These are phyloP conservation scores for Pyrenopolyporus hunteri DNA, from an alignment of 495 filamentous ascomycete genomes.

Conservation along the genomic window DNA sequence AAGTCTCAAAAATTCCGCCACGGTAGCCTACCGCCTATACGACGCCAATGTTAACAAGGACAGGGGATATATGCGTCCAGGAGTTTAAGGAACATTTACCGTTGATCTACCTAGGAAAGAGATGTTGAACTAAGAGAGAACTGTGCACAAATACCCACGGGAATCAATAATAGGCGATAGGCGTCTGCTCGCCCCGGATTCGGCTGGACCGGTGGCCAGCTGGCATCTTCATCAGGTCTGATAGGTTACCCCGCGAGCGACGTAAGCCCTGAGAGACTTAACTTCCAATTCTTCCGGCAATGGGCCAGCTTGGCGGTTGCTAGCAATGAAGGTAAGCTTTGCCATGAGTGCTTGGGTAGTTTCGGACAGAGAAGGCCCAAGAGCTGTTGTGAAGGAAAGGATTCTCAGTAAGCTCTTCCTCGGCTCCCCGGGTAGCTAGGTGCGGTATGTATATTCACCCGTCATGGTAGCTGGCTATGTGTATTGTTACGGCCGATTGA, in stretches of 20 bases:
- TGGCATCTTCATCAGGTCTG: conserved; percentile 1
- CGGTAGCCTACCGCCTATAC: background rate
- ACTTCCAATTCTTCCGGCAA: conserved; percentile 21
- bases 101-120: background rate
- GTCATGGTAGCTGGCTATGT: too few relatives aligned
- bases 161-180: conserved; percentile 10
- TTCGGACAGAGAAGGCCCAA: conserved; percentile 13
- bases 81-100: background rate
- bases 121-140: background rate
- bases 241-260: conserved; percentile 32
- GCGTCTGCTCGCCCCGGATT: conserved; percentile 5
- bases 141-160: conserved; percentile 2
- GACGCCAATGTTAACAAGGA: background rate
- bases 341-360: conserved; percentile 1
- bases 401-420: conserved; percentile 30
- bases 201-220: conserved; percentile 3
- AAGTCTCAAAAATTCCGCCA: background rate
- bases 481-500: conserved; percentile 7
- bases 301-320: conserved; percentile 5
- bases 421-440: conserved; percentile 2
- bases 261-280: conserved; percentile 8
- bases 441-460: background rate
- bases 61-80: background rate
- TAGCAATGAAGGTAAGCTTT: conserved; percentile 22
- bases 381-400: conserved; percentile 15